Base-by-base conservation (phyloP, 2,329 filamentous ascomycete genomes). In the Venturia aucupariae region DNA sequence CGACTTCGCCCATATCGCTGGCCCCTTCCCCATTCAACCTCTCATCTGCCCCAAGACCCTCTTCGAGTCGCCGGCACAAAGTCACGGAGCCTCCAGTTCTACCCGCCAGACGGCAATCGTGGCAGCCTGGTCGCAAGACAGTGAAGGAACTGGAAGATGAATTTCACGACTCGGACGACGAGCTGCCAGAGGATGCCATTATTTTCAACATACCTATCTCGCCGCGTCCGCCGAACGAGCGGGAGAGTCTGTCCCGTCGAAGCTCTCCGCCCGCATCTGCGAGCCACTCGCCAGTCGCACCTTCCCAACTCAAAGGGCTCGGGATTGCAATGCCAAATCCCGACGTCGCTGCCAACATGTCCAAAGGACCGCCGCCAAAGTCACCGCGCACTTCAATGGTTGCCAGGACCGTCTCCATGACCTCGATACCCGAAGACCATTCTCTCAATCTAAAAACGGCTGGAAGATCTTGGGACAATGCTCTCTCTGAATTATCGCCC, bases 171-270 rank as follows among this genome's bases (percentile, higher is more conserved):
- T 86, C 85, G 63, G 89, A 92, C 70, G 85, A 90, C 67, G 81
- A 83, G 65, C 87, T 94, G 38, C 90, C 90, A 0, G 89, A 92
- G 32, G 89, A 90, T 63, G 83, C 90, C 30, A 82, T 92, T 62
- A 82, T 94, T 59, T 89, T 90, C 76, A 94, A 94, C 68, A 87
- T 94, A 2, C 90, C 90, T 5, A 85, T 94, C 57, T 92, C 90
- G 0, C 90, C 90, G 24, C 75, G 76, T 30, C 74, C 74, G 44
- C 70, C 70, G 2, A 71, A 71, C 60, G 75, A 77, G 64, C 72
- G 74, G 48, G 74, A 65, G n/a, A 57, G 15, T n/a, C 19, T 35
- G 10, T 67, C 74, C n/a, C 71, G 72, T n/a, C 75, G 74, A 46
- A 70, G 70, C 22, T 54, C 32, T 35, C 46, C 35, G 15, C 46